phyloP scores from a whole-genome alignment of 768 basidiomycete species.

The Neoboletus subvelutipes region DNA sequence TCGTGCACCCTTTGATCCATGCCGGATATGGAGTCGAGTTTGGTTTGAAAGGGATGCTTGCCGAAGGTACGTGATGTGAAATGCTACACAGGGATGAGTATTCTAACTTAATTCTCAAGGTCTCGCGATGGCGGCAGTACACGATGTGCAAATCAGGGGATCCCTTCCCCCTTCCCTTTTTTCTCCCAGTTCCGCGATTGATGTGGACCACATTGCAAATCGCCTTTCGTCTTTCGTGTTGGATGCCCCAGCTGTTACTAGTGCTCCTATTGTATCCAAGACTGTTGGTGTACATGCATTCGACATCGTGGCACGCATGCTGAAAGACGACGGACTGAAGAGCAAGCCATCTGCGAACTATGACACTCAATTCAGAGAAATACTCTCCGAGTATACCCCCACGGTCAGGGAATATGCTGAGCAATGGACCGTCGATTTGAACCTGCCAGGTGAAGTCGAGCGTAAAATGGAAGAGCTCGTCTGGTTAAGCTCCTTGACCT shows the following conservation, averaged over 20 bases:
- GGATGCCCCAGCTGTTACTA: neutral
- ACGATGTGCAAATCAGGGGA: slow-evolving; percentile 41
- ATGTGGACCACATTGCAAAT: slow-evolving; percentile 2
- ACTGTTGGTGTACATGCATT: slow-evolving; percentile 36
- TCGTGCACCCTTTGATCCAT: slow-evolving; percentile 67
- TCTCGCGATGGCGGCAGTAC: slow-evolving; percentile 25
- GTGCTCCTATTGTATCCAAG: neutral
- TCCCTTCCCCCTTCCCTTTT: slow-evolving; percentile 13
- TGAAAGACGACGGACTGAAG: slow-evolving; percentile 42
- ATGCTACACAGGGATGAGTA: neutral
- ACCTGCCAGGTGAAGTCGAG: slow-evolving; percentile 38
- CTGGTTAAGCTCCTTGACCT: slow-evolving; percentile 56
- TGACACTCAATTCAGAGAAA: slow-evolving; percentile 18
- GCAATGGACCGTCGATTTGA: slow-evolving; percentile 43
- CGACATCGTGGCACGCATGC: slow-evolving; percentile 49
- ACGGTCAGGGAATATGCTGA: slow-evolving; percentile 25
- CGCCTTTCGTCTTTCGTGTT: slow-evolving; percentile 11
- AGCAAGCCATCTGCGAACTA: slow-evolving; percentile 10
- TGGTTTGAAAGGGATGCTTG: slow-evolving; percentile 55
- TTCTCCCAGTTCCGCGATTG: neutral
- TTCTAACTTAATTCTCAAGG: slow-evolving; percentile 10
- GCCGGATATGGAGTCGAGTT: slow-evolving; percentile 64
- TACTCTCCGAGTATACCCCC: neutral
- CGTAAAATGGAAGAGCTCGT: slow-evolving; percentile 62
- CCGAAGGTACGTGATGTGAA: slow-evolving; percentile 47